Evolutionary conservation across 2,329 filamentous ascomycete species (phyloP), one percentile per base, ranked within the genome.

Genomic region (Cercospora zeina): DNA sequence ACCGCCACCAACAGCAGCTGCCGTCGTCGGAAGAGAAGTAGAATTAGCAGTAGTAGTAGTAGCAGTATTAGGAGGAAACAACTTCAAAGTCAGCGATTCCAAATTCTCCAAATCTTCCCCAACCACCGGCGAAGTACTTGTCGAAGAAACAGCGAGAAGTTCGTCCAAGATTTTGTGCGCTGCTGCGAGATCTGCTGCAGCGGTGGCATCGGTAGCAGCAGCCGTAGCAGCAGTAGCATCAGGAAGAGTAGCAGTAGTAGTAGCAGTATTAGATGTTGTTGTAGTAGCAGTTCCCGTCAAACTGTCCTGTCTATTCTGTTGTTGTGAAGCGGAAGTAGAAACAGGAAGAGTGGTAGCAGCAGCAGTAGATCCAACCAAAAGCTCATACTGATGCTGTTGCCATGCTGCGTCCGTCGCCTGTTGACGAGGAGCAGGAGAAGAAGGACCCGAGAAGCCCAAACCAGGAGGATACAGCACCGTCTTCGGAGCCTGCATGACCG

Each of bases 281-380:
- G 55, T 24, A 36, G 33, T 34, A 21, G 30, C 14, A 36, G 30
- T 51, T 31, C 30, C 55, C 21, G 30, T 33, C 55, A 58, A 58
- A 27, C 37, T 49, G 30, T 58, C 55, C 42, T 58, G 55, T 47
- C 55, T 58, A 53, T 53, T 53, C 19, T 53, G n/a, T n/a, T n/a
- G n/a, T n/a, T n/a, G 27, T 10, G 49, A 53, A 53, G 49, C 16
- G 31, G 27, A 53, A 53, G 39, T 21, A 45, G 31, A 19, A 53
- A 53, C 30, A 7, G 49, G 49, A 16, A 8, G 13, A 16, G 47
- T n/a, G 4, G 30, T 21, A 33, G 24, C 24, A 31, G 13, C 27
- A 33, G 47, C 11, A 51, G 27, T n/a, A 7, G 49, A 13, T 30
- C 42, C 42, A 49, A 30, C 42, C 3, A 11, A 49, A 27, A 19